Percentiles rank a stretch among this genome's conserved stretches.
Conservation (phyloP, 345 rosid genomes). For the Leavenworthia alabamica region DNA sequence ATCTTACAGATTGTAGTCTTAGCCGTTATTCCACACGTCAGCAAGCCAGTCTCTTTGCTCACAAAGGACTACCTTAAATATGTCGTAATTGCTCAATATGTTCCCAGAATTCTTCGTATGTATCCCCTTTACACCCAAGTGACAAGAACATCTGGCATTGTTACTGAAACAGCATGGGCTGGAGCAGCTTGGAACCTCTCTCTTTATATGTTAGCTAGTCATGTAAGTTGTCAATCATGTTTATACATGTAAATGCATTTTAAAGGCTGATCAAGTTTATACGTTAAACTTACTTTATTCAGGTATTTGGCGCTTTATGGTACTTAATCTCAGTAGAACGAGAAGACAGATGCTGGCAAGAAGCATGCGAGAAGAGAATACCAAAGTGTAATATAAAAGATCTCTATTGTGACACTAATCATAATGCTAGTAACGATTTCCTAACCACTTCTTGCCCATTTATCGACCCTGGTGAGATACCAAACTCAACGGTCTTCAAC, state of each 20-base stretch:
- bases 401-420: not conserved
- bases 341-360: constrained; percentile 32
- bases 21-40: constrained; percentile 10
- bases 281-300: not conserved
- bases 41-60: constrained; percentile 2
- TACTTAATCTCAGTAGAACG: constrained; percentile 26
- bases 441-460: constrained; percentile 18
- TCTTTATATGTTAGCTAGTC: constrained; percentile 32
- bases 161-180: constrained; percentile 36
- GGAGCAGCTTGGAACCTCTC: constrained; percentile 35
- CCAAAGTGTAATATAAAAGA: no score
- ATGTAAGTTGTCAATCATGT: constrained; percentile 14
- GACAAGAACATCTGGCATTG: constrained; percentile 25
- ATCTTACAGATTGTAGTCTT: constrained; percentile 18
- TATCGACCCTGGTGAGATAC: constrained; percentile 6
- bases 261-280: not conserved
- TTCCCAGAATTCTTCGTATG: constrained; percentile 20
- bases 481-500: constrained; percentile 20
- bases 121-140: constrained; percentile 29
- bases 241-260: not conserved
- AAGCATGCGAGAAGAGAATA: constrained; percentile 11
- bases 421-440: not conserved
- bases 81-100: constrained; percentile 16
- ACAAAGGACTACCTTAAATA: constrained; percentile 25
- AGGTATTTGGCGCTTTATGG: constrained; percentile 31